Percentiles rank a stretch among this genome's conserved stretches.
These are phyloP conservation scores for Mycena leptocephala DNA, from an alignment of 768 basidiomycete species.

Conservation along the genomic window DNA sequence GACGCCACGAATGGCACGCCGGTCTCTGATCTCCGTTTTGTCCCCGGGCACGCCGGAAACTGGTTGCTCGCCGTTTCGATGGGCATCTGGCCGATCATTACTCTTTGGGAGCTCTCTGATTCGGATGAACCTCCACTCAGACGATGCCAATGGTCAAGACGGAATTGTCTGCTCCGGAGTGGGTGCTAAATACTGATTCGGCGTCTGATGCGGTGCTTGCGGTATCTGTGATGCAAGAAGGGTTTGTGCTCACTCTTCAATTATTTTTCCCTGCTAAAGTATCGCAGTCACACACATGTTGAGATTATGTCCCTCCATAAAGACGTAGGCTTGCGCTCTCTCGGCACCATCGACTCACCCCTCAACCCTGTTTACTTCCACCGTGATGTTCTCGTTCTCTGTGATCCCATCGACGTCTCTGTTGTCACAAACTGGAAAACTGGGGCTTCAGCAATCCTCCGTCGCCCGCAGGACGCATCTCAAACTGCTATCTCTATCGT, in stretches of 20 bases:
- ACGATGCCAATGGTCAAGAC: constrained; percentile 68
- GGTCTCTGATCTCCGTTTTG: constrained; percentile 69
- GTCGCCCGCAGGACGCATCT: constrained; percentile 57
- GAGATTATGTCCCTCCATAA: constrained; percentile 50
- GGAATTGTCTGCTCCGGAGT: constrained; percentile 68
- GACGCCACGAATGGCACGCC: constrained; percentile 56
- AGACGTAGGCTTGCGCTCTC: constrained; percentile 45
- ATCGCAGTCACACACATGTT: constrained; percentile 50
- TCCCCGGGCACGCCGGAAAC: constrained; percentile 60
- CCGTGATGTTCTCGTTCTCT: constrained; percentile 69
- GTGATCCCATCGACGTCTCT: constrained; percentile 60
- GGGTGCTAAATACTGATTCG: constrained; percentile 65
- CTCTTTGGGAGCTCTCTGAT: constrained; percentile 65
- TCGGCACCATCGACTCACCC: constrained; percentile 55
- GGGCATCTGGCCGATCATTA: constrained; percentile 73
- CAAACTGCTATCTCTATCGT: constrained; percentile 41
- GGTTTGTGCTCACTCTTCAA: constrained; percentile 54
- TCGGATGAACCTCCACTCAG: constrained; percentile 42
- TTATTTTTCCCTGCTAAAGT: constrained; percentile 29
- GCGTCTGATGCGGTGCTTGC: constrained; percentile 66
- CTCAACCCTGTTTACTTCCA: constrained; percentile 65
- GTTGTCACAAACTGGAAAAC: constrained; percentile 72
- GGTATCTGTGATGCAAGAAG: constrained; percentile 61
- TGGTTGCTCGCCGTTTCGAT: constrained; percentile 71
- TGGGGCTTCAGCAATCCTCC: constrained; percentile 58